These are phyloP conservation scores for Drechslerella coelobrocha DNA, from an alignment of 2,329 filamentous ascomycete genomes.

Conservation along the genomic window DNA sequence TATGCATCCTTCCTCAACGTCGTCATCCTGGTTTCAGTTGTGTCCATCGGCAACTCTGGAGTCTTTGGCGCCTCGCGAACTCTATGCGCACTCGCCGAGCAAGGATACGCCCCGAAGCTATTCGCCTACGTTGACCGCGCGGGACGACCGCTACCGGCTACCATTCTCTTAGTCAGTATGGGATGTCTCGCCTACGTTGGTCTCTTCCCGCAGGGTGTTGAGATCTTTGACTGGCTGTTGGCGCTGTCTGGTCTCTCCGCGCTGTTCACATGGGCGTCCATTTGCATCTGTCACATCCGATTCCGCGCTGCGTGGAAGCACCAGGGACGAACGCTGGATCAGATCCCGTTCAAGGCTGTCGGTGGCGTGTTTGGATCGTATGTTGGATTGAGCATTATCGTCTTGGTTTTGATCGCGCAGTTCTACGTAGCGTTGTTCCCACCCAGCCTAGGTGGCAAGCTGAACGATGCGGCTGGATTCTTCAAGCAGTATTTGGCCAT, in stretches of 20 bases:
- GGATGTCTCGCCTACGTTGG: constrained; percentile 64
- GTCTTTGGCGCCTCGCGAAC: constrained; percentile 69
- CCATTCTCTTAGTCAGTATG: constrained; percentile 62
- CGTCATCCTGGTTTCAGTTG: constrained; percentile 63
- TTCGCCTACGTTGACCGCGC: constrained; percentile 67
- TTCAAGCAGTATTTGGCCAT: constrained; percentile 65
- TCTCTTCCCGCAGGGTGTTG: constrained; percentile 60
- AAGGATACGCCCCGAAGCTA: constrained; percentile 66
- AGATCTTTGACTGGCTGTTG: constrained; percentile 70
- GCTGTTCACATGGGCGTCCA: constrained; percentile 71
- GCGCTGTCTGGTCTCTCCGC: constrained; percentile 69
- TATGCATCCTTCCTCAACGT: constrained; percentile 65
- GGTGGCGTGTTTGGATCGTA: constrained; percentile 70
- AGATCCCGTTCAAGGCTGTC: constrained; percentile 69
- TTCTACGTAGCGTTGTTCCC: constrained; percentile 57
- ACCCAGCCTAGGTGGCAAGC: constrained; percentile 27
- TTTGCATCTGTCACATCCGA: constrained; percentile 72
- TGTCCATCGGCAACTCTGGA: constrained; percentile 63
- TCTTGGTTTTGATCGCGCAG: constrained; percentile 65
- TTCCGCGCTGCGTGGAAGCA: constrained; percentile 69
- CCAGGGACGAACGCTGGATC: constrained; percentile 68
- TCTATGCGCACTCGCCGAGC: constrained; percentile 67
- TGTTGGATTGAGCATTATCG: constrained; percentile 66
- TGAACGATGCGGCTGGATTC: constrained; percentile 61
- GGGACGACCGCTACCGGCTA: constrained; percentile 65